Base-by-base conservation (phyloP, 2,329 filamentous ascomycete species). In the Aspergillus cejpii region DNA sequence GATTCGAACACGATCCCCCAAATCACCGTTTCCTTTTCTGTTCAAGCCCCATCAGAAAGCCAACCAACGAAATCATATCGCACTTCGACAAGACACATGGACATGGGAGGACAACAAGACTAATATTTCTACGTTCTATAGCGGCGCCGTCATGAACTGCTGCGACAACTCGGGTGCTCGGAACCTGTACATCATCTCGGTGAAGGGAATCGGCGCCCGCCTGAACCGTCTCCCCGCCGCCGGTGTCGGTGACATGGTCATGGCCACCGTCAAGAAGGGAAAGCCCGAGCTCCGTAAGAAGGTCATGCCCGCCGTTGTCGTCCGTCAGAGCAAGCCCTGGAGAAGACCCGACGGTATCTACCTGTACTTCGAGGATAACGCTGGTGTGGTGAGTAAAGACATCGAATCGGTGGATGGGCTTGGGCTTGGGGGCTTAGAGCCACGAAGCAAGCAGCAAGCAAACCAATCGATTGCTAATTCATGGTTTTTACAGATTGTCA, bases 201-300 rank as follows among this genome's bases (percentile, higher is more conserved):
- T 98, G 78, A 95, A 94, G 83, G 91, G 91, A 76, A 89, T 92
- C 70, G 91, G 91, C 80, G 91, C 91, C 62, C 89, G 91, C 64
- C 85, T 97, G 65, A 97, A 97, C 84, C 84, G 91, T 74, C 83
- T 98, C 69, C 91, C 91, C 63, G 91, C 92, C 67, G 92, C 87
- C 63, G 92, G 92, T 82, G 91, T 96, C 66, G 92, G 92, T 68
- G 92, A 97, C 81, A 97, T 97, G 92, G 92, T 97, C 72, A 97
- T 98, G 90, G 91, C 91, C 61, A 97, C 92, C 61, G 92, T 97
- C 78, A 97, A 98, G 88, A 97, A 98, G 87, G 92, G 94, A 78
- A 98, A 98, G 88, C 94, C 94, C 57, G 94, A 98, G 78, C 80
- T 98, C 70, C 83, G 94, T 76, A 98, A 98, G 87, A 98, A 98